A percentile compares a stretch with the other conserved stretches of the same genome.
Conservation (phyloP, 441 rosid species). For the Euphorbia corollata region DNA sequence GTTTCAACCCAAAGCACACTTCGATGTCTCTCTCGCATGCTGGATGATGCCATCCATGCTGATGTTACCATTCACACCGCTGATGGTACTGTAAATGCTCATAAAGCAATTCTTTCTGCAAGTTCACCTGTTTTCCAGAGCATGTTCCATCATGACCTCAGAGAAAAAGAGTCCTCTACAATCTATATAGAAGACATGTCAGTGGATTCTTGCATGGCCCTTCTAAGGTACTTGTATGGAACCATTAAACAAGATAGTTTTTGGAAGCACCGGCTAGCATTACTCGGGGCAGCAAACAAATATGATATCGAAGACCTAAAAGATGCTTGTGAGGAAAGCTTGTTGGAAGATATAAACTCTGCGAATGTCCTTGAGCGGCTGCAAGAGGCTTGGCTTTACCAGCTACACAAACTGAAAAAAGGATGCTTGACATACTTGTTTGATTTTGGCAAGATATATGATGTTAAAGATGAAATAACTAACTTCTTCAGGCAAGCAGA, state of each 20-base stretch:
- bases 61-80: conserved; percentile 70
- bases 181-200: conserved; percentile 81
- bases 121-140: conserved; percentile 83
- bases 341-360: conserved; percentile 73
- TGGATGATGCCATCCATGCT: conserved; percentile 59
- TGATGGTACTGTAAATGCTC: conserved; percentile 68
- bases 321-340: conserved; percentile 80
- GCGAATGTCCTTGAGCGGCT: conserved; percentile 79
- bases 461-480: conserved; percentile 65
- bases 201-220: conserved; percentile 62
- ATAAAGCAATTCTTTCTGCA: conserved; percentile 75
- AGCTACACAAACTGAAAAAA: conserved; percentile 71
- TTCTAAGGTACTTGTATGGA: conserved; percentile 71
- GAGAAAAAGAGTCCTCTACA: conserved; percentile 76
- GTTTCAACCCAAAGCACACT: conserved; percentile 53
- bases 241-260: conserved; percentile 65
- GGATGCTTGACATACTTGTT: conserved; percentile 78
- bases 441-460: conserved; percentile 82
- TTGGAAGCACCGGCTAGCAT: conserved; percentile 74
- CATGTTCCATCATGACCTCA: conserved; percentile 83
- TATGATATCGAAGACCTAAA: conserved; percentile 62
- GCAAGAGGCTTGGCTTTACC: conserved; percentile 89
- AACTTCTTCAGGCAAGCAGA: conserved; percentile 74
- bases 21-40: conserved; percentile 74
- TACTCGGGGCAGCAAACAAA: conserved; percentile 81